phyloP scores from a whole-genome alignment of 2,329 filamentous ascomycete species.

The Calonectria fujianensis region DNA sequence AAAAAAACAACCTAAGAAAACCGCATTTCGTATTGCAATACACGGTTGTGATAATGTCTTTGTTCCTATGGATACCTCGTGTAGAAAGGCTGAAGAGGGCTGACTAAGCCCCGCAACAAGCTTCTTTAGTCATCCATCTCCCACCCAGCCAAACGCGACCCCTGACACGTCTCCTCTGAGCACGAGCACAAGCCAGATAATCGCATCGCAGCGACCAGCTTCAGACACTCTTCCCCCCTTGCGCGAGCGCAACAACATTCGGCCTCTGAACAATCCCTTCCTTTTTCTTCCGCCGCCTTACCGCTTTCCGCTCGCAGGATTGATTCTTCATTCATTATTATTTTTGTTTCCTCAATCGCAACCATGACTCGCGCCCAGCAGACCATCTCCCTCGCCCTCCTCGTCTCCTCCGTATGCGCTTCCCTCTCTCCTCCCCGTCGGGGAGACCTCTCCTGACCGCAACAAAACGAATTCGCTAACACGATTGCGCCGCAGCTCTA shows the following conservation, averaged over 20 bases:
- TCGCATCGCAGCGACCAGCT: slow-evolving; percentile 39
- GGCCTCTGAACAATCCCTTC: not conserved
- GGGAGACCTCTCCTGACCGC: slow-evolving; percentile 14
- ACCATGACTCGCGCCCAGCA: slow-evolving; percentile 96
- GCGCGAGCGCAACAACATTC: slow-evolving; percentile 15
- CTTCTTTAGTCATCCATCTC: slow-evolving; percentile 46
- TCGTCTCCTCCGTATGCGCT: slow-evolving; percentile 87
- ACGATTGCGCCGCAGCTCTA: slow-evolving; percentile 82
- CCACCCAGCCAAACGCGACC: slow-evolving; percentile 44
- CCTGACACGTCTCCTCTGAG: slow-evolving; percentile 56
- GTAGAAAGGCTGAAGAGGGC: not conserved
- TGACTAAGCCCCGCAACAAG: slow-evolving; percentile 26
- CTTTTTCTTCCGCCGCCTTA: slow-evolving; percentile 36
- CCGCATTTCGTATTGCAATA: too few species aligned
- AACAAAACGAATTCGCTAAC: slow-evolving; percentile 43
- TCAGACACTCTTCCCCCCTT: slow-evolving; percentile 13
- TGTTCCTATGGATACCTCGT: too few species aligned
- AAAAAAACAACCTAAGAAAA: too few species aligned
- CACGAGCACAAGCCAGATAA: slow-evolving; percentile 43
- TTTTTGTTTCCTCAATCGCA: slow-evolving; percentile 47
- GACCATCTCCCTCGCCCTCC: slow-evolving; percentile 89
- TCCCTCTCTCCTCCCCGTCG: not conserved
- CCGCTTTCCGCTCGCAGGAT: not conserved
- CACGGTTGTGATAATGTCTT: too few species aligned
- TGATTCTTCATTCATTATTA: not conserved